These are phyloP conservation scores for Boeremia lycopersici DNA, from an alignment of 2,329 filamentous ascomycete species.

Conservation along the genomic window DNA sequence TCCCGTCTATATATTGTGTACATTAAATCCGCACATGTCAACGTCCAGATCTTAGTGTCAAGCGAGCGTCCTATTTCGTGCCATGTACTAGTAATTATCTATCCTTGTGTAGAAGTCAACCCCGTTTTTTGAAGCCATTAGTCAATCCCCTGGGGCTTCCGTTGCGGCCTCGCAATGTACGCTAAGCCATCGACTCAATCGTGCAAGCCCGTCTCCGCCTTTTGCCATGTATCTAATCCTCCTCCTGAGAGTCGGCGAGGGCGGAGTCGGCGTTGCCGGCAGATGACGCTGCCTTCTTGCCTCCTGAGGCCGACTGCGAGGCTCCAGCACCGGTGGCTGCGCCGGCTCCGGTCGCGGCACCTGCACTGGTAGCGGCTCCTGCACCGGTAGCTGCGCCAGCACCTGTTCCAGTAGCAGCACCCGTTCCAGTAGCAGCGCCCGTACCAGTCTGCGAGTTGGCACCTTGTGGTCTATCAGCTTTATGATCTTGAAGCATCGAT, in stretches of 20 bases:
- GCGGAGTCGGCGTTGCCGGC: conserved; percentile 19
- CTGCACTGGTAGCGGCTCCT: neutral
- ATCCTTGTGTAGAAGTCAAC: too few species aligned
- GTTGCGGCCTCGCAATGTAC: too few species aligned
- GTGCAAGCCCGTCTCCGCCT: neutral
- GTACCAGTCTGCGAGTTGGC: neutral
- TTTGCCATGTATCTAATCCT: conserved; percentile 14
- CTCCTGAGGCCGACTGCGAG: neutral
- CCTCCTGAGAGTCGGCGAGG: conserved; percentile 23
- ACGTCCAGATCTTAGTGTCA: neutral
- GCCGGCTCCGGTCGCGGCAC: neutral
- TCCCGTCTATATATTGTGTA: neutral
- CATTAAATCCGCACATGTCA: neutral
- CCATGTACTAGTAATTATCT: neutral
- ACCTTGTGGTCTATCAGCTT: neutral
- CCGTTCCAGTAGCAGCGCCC: neutral
- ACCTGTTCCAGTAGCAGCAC: conserved; percentile 12
- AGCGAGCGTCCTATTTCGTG: neutral
- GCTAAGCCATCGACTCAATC: neutral
- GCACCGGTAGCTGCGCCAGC: conserved; percentile 5
- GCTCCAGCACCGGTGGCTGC: conserved; percentile 1
- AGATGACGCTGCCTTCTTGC: conserved; percentile 4
- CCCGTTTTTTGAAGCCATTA: neutral
- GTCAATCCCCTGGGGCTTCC: neutral
- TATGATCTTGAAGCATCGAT: neutral